A percentile compares a stretch with the other conserved stretches of the same genome.
Evolutionary conservation across 2,329 filamentous ascomycete species (phyloP).

Genomic region (Epichloe sibirici): DNA sequence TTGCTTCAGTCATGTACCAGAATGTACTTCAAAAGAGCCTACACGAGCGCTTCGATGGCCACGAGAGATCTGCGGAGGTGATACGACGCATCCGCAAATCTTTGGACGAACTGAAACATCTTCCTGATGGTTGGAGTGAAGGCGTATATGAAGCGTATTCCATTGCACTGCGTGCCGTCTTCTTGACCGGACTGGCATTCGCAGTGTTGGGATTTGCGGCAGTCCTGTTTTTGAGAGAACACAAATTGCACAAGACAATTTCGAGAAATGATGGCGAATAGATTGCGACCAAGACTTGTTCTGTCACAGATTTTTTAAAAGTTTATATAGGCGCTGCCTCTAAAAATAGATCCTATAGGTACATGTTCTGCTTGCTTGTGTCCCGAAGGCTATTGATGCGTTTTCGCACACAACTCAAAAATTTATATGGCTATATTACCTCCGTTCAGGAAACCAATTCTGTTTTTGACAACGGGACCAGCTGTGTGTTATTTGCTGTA

Average conservation of each 20-base stretch:
- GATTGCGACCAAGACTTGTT: background rate
- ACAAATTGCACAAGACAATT: conserved; percentile 42
- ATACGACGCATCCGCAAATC: conserved; percentile 56
- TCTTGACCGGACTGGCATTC: conserved; percentile 49
- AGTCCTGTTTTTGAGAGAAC: conserved; percentile 55
- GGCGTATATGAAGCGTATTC: conserved; percentile 56
- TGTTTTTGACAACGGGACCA: too few species aligned
- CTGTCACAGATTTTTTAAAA: too few species aligned
- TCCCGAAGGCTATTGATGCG: too few species aligned
- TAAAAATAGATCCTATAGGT: too few species aligned
- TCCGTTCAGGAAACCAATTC: too few species aligned
- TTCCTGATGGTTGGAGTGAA: conserved; percentile 50
- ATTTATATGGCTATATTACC: too few species aligned
- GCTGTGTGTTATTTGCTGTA: too few species aligned
- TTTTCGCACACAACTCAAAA: too few species aligned
- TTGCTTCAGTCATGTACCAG: conserved; percentile 60
- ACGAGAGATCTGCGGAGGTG: conserved; percentile 45
- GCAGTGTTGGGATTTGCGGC: conserved; percentile 41
- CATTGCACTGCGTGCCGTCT: conserved; percentile 56
- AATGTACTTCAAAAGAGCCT: conserved; percentile 53
- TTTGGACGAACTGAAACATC: conserved; percentile 49
- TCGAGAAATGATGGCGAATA: background rate
- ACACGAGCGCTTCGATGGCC: conserved; percentile 47
- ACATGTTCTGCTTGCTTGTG: too few species aligned
- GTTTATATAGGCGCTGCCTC: too few species aligned